Evolutionary conservation across 768 basidiomycete species (phyloP).

Genomic region (Termitomyces sp.): DNA sequence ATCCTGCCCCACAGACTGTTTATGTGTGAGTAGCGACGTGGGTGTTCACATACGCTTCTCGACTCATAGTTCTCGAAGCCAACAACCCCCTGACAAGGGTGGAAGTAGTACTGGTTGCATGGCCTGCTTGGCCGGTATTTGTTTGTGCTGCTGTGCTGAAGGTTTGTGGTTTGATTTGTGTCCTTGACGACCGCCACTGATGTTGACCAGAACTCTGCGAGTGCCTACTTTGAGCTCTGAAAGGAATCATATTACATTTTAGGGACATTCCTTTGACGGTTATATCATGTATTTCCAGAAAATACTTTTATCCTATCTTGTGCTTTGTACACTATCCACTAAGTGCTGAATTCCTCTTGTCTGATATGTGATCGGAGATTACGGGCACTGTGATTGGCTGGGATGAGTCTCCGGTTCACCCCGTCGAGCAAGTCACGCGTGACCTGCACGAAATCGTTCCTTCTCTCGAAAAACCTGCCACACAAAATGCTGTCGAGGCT

Average conservation of each 20-base stretch:
- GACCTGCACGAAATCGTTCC: constrained; percentile 31
- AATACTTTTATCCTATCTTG: constrained; percentile 2
- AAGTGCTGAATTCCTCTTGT: background rate
- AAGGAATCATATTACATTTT: background rate
- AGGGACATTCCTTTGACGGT: constrained; percentile 2
- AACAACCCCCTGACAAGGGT: constrained; percentile 46
- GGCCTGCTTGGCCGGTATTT: constrained; percentile 61
- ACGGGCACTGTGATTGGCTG: constrained; percentile 24
- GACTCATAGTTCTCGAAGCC: constrained; percentile 18
- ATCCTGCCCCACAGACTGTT: constrained; percentile 64
- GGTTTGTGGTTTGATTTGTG: constrained; percentile 27
- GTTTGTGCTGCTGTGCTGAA: constrained; percentile 70
- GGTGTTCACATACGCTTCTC: background rate
- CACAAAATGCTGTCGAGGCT: constrained; percentile 81
- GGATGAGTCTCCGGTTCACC: constrained; percentile 39
- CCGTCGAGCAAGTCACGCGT: constrained; percentile 41
- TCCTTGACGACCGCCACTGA: constrained; percentile 1
- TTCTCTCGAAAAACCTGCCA: constrained; percentile 39
- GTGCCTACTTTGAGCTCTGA: constrained; percentile 48
- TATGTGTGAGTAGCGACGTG: constrained; percentile 53
- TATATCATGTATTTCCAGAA: constrained; percentile 3
- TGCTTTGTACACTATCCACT: background rate
- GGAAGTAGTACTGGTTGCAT: constrained; percentile 39
- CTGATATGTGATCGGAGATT: constrained; percentile 16
- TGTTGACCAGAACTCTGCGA: constrained; percentile 59